Base-by-base conservation (phyloP, 768 basidiomycete genomes). In the Boletellus ananiceps region DNA sequence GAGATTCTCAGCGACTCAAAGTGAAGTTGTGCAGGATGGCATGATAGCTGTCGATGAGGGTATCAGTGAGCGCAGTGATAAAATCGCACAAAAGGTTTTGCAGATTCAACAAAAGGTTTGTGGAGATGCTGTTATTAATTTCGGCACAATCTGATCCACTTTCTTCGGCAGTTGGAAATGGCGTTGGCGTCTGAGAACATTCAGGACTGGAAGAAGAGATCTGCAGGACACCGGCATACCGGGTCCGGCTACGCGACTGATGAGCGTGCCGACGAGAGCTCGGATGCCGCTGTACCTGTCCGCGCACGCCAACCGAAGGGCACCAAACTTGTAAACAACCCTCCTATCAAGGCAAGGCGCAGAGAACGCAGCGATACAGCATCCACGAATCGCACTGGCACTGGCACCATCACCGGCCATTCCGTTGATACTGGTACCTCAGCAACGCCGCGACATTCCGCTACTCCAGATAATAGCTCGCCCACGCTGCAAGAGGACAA, bases 91-190 rank as follows among this genome's bases (percentile, higher is more conserved):
- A 64, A 91, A 93, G 67, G 88, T 96, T 40, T 61, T 87, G 41
- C 82, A 87, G 67, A 94, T 96, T 50, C 92, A 95, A 70, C 83
- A 88, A 56, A 95, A 94, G 81, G 93, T 92, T 38, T 47, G 74
- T 66, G 21, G 23, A 29, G n/a, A 18, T 42, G 4, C 45, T n/a
- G n/a, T 21, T 18, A 2, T 43, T 36, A 38, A 11, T 33, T 15
- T 21, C 16, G 15, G 18, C 18, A 46, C 46, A 31, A 36, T 13
- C 31, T 63, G 32, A 61, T 37, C 44, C n/a, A 48, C 16, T 35
- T 33, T 21, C 3, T 36, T 31, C 51, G 21, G 43, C 52, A 93
- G 90, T 73, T 93, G 47, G 91, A 92, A 65, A 76, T 73, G 33
- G 90, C 90, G 4, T 68, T 92, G 38, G 74, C 81, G 11, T 69